Evolutionary conservation across 2,329 filamentous ascomycete species (phyloP).

Genomic region (Colletotrichum coccodes): DNA sequence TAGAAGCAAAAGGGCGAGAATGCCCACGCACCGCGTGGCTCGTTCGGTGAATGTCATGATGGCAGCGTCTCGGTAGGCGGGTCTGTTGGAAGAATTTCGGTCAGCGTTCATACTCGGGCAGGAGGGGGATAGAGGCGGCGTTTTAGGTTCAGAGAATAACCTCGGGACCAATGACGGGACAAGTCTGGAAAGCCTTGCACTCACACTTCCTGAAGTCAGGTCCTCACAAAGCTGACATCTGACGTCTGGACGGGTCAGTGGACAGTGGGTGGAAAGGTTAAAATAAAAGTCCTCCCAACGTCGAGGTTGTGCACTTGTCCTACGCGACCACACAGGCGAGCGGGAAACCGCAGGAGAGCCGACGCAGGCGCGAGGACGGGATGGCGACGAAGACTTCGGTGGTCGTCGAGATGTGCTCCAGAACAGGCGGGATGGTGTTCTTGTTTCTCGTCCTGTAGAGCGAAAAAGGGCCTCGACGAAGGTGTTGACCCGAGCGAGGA

Average conservation of each 20-base stretch:
- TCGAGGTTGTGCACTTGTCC: slow-evolving; percentile 15
- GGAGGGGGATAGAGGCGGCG: background rate
- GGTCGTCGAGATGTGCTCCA: background rate
- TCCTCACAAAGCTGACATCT: slow-evolving; percentile 29
- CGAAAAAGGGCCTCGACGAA: background rate
- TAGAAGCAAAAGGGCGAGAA: slow-evolving; percentile 38
- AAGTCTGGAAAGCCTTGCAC: background rate
- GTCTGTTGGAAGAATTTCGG: background rate
- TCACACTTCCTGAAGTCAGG: slow-evolving; percentile 16
- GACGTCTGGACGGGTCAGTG: slow-evolving; percentile 22
- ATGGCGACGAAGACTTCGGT: slow-evolving; percentile 1
- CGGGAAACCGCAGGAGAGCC: slow-evolving; percentile 15
- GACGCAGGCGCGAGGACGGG: slow-evolving; percentile 17
- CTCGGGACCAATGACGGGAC: background rate
- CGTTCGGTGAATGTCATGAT: slow-evolving; percentile 37
- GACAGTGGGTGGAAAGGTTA: slow-evolving; percentile 17
- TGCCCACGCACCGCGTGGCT: slow-evolving; percentile 35
- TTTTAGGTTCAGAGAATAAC: background rate
- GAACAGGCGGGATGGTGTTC: background rate
- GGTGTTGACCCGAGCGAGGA: slow-evolving; percentile 7
- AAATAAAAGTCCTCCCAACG: slow-evolving; percentile 14
- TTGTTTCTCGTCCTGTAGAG: background rate
- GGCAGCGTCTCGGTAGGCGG: slow-evolving; percentile 7
- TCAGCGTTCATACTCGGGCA: background rate
- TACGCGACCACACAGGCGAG: slow-evolving; percentile 11